Percentiles rank a stretch among this genome's conserved stretches.
Evolutionary conservation across 441 rosid species (phyloP).

Genomic region (Iberis amara): DNA sequence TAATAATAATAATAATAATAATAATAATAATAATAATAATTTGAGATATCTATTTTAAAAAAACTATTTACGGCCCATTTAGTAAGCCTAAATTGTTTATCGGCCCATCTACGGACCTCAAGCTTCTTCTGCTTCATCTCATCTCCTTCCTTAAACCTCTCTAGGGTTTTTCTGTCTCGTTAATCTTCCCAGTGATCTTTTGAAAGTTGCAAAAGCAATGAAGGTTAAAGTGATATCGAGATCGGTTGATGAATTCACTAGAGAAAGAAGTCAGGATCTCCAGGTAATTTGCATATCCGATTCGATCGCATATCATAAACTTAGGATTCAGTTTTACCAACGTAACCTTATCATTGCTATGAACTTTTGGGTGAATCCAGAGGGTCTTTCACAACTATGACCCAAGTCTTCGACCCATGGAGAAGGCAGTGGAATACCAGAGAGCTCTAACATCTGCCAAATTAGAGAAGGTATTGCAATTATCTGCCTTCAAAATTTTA

Average conservation of each 20-base stretch:
- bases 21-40: too few species aligned
- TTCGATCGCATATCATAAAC: not conserved
- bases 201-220: constrained; percentile 35
- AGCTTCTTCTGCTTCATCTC: constrained; percentile 13
- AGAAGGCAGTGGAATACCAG: constrained; percentile 80
- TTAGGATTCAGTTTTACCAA: not conserved
- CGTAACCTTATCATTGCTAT: not conserved
- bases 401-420: constrained; percentile 74
- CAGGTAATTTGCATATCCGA: constrained; percentile 37
- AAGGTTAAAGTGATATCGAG: constrained; percentile 81
- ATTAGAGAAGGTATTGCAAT: constrained; percentile 62
- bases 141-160: constrained; percentile 5
- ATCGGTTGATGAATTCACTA: constrained; percentile 76
- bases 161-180: constrained; percentile 24
- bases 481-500: not conserved
- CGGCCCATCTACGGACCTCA: constrained; percentile 16
- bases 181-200: not conserved
- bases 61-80: too few species aligned
- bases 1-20: too few species aligned
- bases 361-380: constrained; percentile 31
- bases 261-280: constrained; percentile 91
- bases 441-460: constrained; percentile 90
- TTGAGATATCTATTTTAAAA: too few species aligned
- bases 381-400: constrained; percentile 86
- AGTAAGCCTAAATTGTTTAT: not conserved